Percentiles rank a stretch among this genome's conserved stretches.
Conservation (phyloP, 2,329 filamentous ascomycete genomes). For the Alternaria ventricosa region DNA sequence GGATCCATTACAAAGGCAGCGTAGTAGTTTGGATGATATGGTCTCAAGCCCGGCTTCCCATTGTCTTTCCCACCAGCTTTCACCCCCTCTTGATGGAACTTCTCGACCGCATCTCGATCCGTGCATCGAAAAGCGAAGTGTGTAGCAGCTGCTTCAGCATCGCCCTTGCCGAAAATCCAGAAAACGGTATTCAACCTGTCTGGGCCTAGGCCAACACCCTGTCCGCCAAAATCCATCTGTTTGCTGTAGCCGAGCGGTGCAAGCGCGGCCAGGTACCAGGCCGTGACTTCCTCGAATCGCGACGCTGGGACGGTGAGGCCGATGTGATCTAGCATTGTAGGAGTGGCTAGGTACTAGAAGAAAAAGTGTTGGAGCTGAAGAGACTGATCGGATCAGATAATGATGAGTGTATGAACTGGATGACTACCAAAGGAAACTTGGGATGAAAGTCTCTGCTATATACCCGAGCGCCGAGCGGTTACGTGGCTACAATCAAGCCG, state of each 20-base stretch:
- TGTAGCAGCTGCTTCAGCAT: background rate
- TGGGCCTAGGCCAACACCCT: constrained; percentile 24
- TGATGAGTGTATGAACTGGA: background rate
- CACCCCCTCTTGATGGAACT: constrained; percentile 29
- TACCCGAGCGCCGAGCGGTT: background rate
- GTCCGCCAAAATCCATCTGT: constrained; percentile 24
- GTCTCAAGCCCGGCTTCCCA: constrained; percentile 31
- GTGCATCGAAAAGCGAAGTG: constrained; percentile 32
- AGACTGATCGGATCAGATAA: background rate
- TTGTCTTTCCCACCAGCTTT: constrained; percentile 35
- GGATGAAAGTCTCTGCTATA: background rate
- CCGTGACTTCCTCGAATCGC: constrained; percentile 24
- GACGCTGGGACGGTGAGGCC: constrained; percentile 24
- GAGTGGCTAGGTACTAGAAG: background rate
- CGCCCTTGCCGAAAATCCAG: constrained; percentile 25
- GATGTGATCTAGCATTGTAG: background rate
- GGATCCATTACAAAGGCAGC: constrained; percentile 37
- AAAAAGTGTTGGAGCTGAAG: background rate
- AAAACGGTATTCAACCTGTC: constrained; percentile 14
- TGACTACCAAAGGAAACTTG: background rate
- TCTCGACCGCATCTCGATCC: constrained; percentile 22
- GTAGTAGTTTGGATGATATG: constrained; percentile 38
- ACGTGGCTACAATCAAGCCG: background rate
- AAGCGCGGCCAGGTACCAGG: constrained; percentile 34
- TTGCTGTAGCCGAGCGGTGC: constrained; percentile 35